These are phyloP conservation scores for Phoenix dactylifera DNA, from an alignment of 176 grass and related monocot genomes.

Conservation along the genomic window DNA sequence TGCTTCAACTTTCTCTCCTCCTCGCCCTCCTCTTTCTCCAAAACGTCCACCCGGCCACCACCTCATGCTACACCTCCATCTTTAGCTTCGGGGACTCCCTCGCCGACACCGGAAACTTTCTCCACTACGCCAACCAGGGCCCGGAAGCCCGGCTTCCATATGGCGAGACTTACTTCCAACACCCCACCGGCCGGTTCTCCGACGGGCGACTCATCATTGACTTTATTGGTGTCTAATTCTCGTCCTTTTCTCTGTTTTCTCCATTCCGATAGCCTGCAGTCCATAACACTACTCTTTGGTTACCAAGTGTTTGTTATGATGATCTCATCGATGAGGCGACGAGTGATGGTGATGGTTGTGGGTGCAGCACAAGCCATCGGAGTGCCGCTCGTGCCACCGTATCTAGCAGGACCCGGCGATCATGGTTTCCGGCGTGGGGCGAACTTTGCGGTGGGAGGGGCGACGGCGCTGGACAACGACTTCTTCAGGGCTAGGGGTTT, in stretches of 20 bases:
- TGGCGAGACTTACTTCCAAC: slow-evolving; percentile 73
- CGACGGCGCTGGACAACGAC: slow-evolving; percentile 46
- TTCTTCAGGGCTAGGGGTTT: slow-evolving; percentile 43
- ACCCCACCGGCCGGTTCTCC: slow-evolving; percentile 61
- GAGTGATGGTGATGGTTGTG: not conserved
- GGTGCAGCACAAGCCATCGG: slow-evolving; percentile 41
- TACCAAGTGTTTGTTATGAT: too few relatives aligned
- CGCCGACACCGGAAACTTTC: slow-evolving; percentile 68
- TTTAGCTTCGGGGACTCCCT: slow-evolving; percentile 73
- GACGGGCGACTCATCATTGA: slow-evolving; percentile 65
- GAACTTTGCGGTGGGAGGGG: slow-evolving; percentile 74
- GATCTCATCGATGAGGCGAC: too few relatives aligned
- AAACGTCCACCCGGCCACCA: not conserved
- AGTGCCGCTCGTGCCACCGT: slow-evolving; percentile 38
- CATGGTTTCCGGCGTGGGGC: slow-evolving; percentile 48
- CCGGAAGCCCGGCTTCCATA: slow-evolving; percentile 32
- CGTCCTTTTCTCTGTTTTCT: not conserved
- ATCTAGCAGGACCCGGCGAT: slow-evolving; percentile 28
- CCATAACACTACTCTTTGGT: not conserved
- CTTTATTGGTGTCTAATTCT: slow-evolving; percentile 34
- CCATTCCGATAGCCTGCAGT: not conserved
- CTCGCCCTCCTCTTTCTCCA: not conserved
- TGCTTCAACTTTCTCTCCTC: not conserved
- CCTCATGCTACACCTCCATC: slow-evolving; percentile 36
- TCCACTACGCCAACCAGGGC: slow-evolving; percentile 23